Conservation (phyloP, 148 eudicot species). For the Dysphania ambrosioides region DNA sequence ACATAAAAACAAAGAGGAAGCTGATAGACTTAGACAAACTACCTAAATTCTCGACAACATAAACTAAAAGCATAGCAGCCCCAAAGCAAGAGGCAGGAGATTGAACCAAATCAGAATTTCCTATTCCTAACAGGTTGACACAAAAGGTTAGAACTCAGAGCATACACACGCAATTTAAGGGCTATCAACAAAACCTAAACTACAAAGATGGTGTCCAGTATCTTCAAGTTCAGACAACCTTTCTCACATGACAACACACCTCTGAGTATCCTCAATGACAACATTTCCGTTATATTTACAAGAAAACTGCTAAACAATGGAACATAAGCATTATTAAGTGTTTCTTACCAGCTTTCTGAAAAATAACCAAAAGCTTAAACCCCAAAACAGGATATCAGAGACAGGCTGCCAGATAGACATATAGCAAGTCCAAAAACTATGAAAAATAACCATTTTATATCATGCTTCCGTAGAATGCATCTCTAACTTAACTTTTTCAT, state of each 20-base stretch:
- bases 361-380: not conserved
- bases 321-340: not conserved
- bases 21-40: not conserved
- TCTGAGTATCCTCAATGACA: too few species aligned
- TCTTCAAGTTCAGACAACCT: not conserved
- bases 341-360: not conserved
- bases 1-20: not conserved
- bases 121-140: not conserved
- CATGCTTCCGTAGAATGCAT: too few species aligned
- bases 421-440: not conserved
- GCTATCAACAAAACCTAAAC: not conserved
- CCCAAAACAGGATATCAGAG: not conserved
- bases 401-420: not conserved
- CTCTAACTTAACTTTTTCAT: too few species aligned
- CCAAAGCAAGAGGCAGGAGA: not conserved
- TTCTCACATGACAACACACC: too few species aligned
- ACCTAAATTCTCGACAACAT: not conserved
- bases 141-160: constrained; percentile 1
- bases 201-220: not conserved
- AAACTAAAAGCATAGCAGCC: not conserved
- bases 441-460: too few species aligned
- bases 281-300: too few species aligned
- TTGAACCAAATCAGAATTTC: not conserved
- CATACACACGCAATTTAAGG: not conserved
- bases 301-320: not conserved